Evolutionary conservation across 2,329 filamentous ascomycete species (phyloP).

Genomic region (Fusarium sp.): DNA sequence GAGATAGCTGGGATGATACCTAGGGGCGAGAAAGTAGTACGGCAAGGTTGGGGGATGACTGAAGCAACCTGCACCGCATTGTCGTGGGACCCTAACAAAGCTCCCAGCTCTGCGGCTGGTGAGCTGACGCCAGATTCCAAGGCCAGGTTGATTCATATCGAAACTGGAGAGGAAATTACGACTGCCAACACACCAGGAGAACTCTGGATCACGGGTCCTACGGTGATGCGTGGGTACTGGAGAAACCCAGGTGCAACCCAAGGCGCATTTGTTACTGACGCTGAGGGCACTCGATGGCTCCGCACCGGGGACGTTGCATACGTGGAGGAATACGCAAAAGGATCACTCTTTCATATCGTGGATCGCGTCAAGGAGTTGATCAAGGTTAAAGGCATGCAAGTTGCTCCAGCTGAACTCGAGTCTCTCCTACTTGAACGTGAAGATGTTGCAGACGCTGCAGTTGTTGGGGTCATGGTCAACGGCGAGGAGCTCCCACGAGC

Average conservation of each 20-base stretch:
- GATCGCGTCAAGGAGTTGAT: slow-evolving; percentile 76
- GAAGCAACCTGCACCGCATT: slow-evolving; percentile 78
- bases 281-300: slow-evolving; percentile 69
- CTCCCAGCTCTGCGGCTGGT: slow-evolving; percentile 39
- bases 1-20: slow-evolving; percentile 61
- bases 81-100: slow-evolving; percentile 71
- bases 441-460: slow-evolving; percentile 68
- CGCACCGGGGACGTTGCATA: slow-evolving; percentile 79
- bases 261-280: slow-evolving; percentile 60
- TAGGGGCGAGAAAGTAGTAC: slow-evolving; percentile 46
- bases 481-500: slow-evolving; percentile 70
- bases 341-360: slow-evolving; percentile 70
- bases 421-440: slow-evolving; percentile 49
- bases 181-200: slow-evolving; percentile 68
- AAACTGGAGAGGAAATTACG: slow-evolving; percentile 61
- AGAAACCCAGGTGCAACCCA: slow-evolving; percentile 72
- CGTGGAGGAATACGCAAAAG: slow-evolving; percentile 65
- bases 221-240: slow-evolving; percentile 82
- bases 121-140: slow-evolving; percentile 54
- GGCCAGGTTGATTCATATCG: slow-evolving; percentile 70
- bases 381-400: slow-evolving; percentile 68
- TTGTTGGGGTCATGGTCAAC: slow-evolving; percentile 66
- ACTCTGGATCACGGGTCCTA: slow-evolving; percentile 77
- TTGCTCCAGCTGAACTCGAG: slow-evolving; percentile 63
- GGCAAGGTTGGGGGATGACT: slow-evolving; percentile 90